These are phyloP conservation scores for Magnaporthiopsis poae DNA, from an alignment of 2,329 filamentous ascomycete genomes.

Conservation along the genomic window DNA sequence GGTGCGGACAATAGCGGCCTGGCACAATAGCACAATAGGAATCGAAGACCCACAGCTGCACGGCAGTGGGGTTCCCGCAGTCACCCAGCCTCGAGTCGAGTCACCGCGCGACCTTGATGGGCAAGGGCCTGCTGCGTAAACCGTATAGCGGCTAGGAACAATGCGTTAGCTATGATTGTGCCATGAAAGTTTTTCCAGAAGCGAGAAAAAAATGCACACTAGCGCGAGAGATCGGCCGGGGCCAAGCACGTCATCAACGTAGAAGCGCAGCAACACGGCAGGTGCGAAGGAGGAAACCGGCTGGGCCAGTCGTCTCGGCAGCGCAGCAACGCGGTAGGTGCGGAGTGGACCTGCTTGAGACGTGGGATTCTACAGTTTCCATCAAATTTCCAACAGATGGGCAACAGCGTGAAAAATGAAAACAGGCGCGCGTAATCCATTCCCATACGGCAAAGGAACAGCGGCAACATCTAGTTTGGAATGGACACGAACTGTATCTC, in stretches of 20 bases:
- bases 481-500: neutral
- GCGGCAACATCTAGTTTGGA: neutral
- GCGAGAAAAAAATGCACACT: neutral
- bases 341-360: no score
- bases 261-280: neutral
- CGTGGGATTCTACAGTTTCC: neutral
- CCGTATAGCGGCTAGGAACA: neutral
- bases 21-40: conserved; percentile 2
- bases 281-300: neutral
- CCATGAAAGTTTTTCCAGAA: neutral
- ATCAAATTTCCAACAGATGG: neutral
- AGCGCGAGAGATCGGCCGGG: no score
- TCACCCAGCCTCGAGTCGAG: neutral
- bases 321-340: no score
- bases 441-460: neutral
- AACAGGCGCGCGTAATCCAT: no score
- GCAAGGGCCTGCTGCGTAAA: neutral
- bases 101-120: neutral
- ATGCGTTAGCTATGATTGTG: neutral
- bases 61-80: no score
- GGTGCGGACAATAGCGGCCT: neutral
- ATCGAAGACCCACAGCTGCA: neutral
- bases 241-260: neutral
- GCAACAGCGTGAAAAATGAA: neutral
- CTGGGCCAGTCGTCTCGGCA: no score